Evolutionary conservation across 129 eudicot genomes (phyloP), one percentile per base, ranked within the genome.

Genomic region (Rutidosis leptorrhynchoides): DNA sequence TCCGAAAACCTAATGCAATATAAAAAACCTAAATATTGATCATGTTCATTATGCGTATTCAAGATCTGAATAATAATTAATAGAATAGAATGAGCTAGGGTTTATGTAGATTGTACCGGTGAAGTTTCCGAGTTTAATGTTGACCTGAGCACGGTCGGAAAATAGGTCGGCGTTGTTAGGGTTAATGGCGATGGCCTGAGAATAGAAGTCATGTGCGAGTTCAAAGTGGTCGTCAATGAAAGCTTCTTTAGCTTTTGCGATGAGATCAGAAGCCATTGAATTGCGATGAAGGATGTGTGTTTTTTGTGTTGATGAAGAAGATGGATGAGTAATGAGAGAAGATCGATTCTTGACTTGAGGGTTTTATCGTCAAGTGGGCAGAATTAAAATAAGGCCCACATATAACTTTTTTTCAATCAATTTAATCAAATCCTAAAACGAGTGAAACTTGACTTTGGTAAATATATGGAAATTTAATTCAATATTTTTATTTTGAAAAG

Each of bases 201-300:
- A 42, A 73, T 85, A 89, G 16, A 83, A 80, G 77, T 89, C 90
- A 75, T 79, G 84, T 78, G 96, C 90, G 21, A 83, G 77, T 40
- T 89, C 85, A 62, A 89, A 89, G 78, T 89, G 84, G 83, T 89
- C 96, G 73, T 89, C 96, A 46, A 89, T 80, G 87, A 85, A 89
- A 40, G 96, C 96, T 29, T 83, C 96, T 21, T 79, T 85, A 0
- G 96, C 94, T 58, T 72, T 77, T 16, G 67, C 71, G n/a, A 73
- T 86, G 67, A 83, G 84, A 89, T 86, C 90, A 27, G 79, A 65
- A 58, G 96, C 88, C 96, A 83, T 86, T 69, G 79, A 73, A 51
- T 51, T 51, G 57, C n/a, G n/a, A n/a, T n/a, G n/a, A n/a, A n/a
- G n/a, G n/a, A n/a, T n/a, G n/a, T n/a, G n/a, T n/a, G n/a, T n/a